These are phyloP conservation scores for Tetrahymena thermophila DNA, from an alignment of 73 alveolate genomes.

Conservation along the genomic window DNA sequence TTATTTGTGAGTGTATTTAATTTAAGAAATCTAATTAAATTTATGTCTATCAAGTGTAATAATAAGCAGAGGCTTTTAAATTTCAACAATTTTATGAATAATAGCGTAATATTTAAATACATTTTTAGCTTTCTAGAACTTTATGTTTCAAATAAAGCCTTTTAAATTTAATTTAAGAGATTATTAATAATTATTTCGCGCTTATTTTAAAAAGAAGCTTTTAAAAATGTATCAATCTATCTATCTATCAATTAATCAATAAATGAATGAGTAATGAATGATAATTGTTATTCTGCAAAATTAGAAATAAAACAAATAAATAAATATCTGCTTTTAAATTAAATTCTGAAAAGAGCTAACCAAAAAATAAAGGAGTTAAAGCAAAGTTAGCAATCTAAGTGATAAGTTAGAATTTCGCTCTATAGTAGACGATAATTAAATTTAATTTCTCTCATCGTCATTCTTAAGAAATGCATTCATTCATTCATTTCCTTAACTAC, in stretches of 20 bases:
- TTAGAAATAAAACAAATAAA: too few species aligned
- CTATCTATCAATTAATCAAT: too few species aligned
- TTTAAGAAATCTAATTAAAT: too few species aligned
- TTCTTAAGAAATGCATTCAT: background rate
- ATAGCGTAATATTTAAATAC: background rate
- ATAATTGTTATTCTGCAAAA: too few species aligned
- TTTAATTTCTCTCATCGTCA: background rate
- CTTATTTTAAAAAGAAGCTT: background rate
- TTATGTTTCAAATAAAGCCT: background rate
- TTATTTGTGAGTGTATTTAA: too few species aligned
- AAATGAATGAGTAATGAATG: too few species aligned
- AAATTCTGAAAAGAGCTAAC: background rate
- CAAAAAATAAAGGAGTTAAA: background rate
- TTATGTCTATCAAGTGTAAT: background rate
- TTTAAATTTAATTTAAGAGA: background rate
- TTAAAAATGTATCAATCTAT: too few species aligned
- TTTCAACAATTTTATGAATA: background rate
- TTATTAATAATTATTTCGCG: background rate
- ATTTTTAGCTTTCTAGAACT: background rate
- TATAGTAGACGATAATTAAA: background rate
- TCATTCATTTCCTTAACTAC: background rate
- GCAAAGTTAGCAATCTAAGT: background rate
- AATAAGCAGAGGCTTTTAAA: background rate
- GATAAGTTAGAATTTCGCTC: background rate
- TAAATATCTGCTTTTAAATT: background rate